Percentiles rank a stretch among this genome's conserved stretches.
These are phyloP conservation scores for Flaveria ramosissima DNA, from an alignment of 129 eudicot species.

Conservation along the genomic window DNA sequence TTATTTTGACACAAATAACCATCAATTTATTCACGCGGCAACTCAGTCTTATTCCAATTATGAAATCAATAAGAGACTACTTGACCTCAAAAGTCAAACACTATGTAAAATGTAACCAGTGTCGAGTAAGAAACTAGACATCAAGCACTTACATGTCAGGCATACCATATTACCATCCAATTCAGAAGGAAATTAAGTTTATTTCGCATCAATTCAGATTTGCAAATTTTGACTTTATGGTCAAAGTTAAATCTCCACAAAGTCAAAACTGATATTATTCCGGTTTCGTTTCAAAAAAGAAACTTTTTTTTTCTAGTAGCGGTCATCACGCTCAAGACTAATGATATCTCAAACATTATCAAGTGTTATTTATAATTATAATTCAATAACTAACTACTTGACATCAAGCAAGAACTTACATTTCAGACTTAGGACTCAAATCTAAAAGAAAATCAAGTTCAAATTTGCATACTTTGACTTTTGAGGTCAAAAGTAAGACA, in stretches of 20 bases:
- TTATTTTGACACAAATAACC: neutral
- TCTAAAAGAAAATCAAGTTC: neutral
- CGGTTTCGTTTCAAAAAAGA: neutral
- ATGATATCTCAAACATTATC: neutral
- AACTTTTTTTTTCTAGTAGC: neutral
- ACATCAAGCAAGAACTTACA: constrained; percentile 42
- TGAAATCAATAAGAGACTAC: neutral
- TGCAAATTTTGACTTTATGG: neutral
- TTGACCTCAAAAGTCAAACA: neutral
- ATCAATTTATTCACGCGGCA: neutral
- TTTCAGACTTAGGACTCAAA: neutral
- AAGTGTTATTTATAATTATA: neutral
- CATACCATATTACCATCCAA: neutral
- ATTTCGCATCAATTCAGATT: neutral
- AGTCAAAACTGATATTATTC: neutral
- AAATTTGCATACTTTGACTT: constrained; percentile 21
- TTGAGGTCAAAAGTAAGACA: constrained; percentile 21
- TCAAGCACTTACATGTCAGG: constrained; percentile 41
- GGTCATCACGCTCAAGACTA: neutral
- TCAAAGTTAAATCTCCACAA: constrained; percentile 7
- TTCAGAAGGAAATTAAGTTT: neutral
- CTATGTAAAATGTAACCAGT: neutral
- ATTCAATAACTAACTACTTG: constrained; percentile 8
- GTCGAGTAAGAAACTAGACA: constrained; percentile 8
- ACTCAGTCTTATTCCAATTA: neutral